A percentile compares a stretch with the other conserved stretches of the same genome.
phyloP scores from a whole-genome alignment of 495 filamentous ascomycete genomes.

The Aspergillus biplanus region DNA sequence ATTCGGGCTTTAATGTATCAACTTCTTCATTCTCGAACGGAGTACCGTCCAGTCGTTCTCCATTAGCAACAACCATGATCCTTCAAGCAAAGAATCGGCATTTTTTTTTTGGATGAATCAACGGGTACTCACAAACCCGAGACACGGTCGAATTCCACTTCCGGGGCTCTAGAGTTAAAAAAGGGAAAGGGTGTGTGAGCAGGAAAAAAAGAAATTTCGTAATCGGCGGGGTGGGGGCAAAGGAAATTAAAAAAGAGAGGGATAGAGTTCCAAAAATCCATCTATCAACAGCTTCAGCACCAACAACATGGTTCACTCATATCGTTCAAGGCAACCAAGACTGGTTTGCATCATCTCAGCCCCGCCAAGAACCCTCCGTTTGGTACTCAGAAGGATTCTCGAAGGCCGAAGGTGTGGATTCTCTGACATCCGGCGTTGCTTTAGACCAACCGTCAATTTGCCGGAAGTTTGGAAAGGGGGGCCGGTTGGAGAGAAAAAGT shows the following conservation, averaged over 20 bases:
- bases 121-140: too few relatives aligned
- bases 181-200: background rate
- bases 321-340: slow-evolving; percentile 3
- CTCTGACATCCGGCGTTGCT: slow-evolving; percentile 20
- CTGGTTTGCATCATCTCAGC: slow-evolving; percentile 1
- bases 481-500: slow-evolving; percentile 13
- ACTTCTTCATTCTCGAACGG: too few relatives aligned
- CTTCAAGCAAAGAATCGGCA: too few relatives aligned
- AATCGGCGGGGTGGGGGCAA: background rate
- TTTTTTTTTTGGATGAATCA: too few relatives aligned
- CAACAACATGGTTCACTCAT: slow-evolving; percentile 14
- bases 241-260: background rate
- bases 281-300: slow-evolving; percentile 3
- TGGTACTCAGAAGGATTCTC: slow-evolving; percentile 21
- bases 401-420: slow-evolving; percentile 13
- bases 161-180: background rate
- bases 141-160: too few relatives aligned
- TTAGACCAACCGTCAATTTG: slow-evolving; percentile 10
- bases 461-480: slow-evolving; percentile 25
- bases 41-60: too few relatives aligned
- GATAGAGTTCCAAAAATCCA: slow-evolving; percentile 3
- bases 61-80: too few relatives aligned
- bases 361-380: slow-evolving; percentile 15
- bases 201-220: background rate
- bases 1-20: too few relatives aligned